A percentile compares a stretch with the other conserved stretches of the same genome.
These are phyloP conservation scores for Naganishia friedmannii DNA, from an alignment of 768 basidiomycete species.

Conservation along the genomic window DNA sequence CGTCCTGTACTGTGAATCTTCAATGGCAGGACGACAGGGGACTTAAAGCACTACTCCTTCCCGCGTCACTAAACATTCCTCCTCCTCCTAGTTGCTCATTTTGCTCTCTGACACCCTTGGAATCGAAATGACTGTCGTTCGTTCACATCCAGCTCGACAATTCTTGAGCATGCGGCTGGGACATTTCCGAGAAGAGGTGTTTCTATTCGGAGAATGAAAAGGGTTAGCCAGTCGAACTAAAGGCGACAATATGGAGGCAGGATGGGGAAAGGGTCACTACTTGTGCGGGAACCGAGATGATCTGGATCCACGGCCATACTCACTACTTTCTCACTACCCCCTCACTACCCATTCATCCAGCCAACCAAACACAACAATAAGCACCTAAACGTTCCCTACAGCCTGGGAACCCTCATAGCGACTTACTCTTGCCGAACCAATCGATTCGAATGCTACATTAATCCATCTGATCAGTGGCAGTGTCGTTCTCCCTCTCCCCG, in stretches of 20 bases:
- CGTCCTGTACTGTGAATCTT: no score
- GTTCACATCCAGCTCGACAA: conserved; percentile 81
- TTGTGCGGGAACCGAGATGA: conserved; percentile 32
- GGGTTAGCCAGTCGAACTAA: neutral
- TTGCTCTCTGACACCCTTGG: conserved; percentile 50
- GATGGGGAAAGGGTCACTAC: conserved; percentile 20
- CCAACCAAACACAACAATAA: neutral
- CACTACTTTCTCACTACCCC: conserved; percentile 54
- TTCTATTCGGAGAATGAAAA: conserved; percentile 40
- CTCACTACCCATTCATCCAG: no score
- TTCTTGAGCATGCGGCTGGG: conserved; percentile 63
- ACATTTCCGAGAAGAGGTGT: conserved; percentile 62
- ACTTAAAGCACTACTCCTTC: conserved; percentile 40
- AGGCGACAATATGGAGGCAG: neutral
- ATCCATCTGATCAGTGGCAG: conserved; percentile 93
- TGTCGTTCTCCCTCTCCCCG: conserved; percentile 80
- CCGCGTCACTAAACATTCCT: conserved; percentile 34
- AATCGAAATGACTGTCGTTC: conserved; percentile 80
- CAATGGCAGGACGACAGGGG: no score
- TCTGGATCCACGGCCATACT: conserved; percentile 42
- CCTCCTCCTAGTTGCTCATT: conserved; percentile 27
- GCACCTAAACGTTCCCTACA: conserved; percentile 56
- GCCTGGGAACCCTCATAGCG: conserved; percentile 54
- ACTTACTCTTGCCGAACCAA: conserved; percentile 27
- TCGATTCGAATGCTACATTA: conserved; percentile 87